Base-by-base conservation (phyloP, 1,284 basidiomycete genomes). In the Cryptococcus hybrid region DNA sequence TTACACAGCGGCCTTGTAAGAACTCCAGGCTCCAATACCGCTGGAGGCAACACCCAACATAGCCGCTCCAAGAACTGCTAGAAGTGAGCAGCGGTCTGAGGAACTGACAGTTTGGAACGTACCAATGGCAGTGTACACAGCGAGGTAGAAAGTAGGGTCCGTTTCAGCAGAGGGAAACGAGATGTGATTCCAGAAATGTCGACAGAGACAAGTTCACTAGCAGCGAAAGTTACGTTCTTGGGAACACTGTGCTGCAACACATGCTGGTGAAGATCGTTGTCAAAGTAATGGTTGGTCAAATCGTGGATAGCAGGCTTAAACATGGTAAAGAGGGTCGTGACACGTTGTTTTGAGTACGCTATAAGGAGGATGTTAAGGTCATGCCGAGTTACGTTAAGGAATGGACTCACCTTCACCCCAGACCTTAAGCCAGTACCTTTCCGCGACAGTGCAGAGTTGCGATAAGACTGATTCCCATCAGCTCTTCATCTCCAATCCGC, bases 361-460 rank as follows among this genome's bases (percentile, higher is more conserved):
- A 54, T 8, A 5, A 11, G n/a, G 34, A n/a, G 37, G 6, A 15
- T 9, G 9, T 34, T 35, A 15, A 36, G 37, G 35, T 47, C 40
- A 42, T 30, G 42, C 34, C 5, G 5, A 34, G 9, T 35, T 18
- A 34, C 34, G 6, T 1, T n/a, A 35, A 13, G 13, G 2, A 18
- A 13, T 51, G 15, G 35, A 50, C 66, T 62, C 47, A 73, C 70
- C 77, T 56, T 79, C 73, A 8, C 77, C 78, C 80, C 81, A 74
- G 50, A 88, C 84, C 80, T 84, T 88, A 63, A 90, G 85, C 88
- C 89, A 91, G 7, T 86, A 47, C 76, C 76, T 7, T 86, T 77
- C 75, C 2, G 64, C 66, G 5, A 73, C 55, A 4, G 63, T 60
- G 34, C 88, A n/a, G 81, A 86, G 36, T 83, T 88, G 72, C 43